phyloP scores from a whole-genome alignment of 352 stramenopile genomes.

The Blastocystis sp. region DNA sequence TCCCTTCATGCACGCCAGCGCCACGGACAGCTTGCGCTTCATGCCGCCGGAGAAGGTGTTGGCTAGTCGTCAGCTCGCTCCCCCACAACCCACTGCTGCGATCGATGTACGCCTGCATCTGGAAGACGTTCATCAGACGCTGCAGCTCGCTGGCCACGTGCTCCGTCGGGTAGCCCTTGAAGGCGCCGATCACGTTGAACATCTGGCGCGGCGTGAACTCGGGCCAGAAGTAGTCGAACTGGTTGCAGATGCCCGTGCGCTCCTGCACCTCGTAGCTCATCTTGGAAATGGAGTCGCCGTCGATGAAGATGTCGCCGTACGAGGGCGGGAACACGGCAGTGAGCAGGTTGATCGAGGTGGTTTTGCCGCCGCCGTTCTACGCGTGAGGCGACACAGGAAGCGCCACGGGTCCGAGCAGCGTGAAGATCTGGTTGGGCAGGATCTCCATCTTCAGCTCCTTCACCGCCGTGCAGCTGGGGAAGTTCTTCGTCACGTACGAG shows the following conservation, averaged over 20 bases:
- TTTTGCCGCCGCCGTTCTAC: conserved; percentile 74
- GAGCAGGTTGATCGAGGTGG: conserved; percentile 67
- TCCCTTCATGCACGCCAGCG: conserved; percentile 10
- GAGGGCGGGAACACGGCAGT: conserved; percentile 55
- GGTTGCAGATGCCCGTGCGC: conserved; percentile 46
- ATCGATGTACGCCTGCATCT: conserved; percentile 5
- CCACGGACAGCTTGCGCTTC: conserved; percentile 74
- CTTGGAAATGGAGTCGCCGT: conserved; percentile 6
- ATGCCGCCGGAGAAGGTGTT: conserved; percentile 73
- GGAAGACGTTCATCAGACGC: conserved; percentile 29
- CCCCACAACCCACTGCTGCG: background rate
- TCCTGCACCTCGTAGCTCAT: conserved; percentile 29
- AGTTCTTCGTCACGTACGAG: conserved; percentile 32
- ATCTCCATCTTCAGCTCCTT: conserved; percentile 56
- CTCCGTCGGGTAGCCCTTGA: conserved; percentile 35
- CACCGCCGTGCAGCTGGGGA: conserved; percentile 40
- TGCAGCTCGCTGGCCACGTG: background rate
- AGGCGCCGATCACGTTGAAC: conserved; percentile 56
- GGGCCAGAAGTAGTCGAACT: conserved; percentile 69
- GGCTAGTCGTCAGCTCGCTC: conserved; percentile 30
- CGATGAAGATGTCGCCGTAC: conserved; percentile 68
- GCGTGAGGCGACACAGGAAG: background rate
- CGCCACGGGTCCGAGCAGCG: conserved; percentile 15
- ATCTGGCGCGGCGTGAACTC: conserved; percentile 63
- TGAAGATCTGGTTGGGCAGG: conserved; percentile 55